Conservation (phyloP, 148 eudicot genomes). For the Cornus kousa region DNA sequence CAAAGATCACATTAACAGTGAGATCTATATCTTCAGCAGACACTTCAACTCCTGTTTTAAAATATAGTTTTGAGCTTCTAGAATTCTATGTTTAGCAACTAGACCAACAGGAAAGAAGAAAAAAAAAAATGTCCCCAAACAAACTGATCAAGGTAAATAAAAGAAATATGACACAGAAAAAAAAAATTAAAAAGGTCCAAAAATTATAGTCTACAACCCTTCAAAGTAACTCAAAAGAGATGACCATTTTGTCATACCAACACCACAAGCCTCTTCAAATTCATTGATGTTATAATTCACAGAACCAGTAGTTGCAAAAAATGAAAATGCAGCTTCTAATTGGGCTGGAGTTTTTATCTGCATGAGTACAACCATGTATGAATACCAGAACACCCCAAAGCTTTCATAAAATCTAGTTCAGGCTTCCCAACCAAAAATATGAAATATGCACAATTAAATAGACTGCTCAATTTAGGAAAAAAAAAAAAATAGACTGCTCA, state of each 20-base stretch:
- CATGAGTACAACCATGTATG: constrained; percentile 8
- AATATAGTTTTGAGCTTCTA: not conserved
- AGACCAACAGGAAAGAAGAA: not conserved
- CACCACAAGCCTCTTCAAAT: constrained; percentile 89
- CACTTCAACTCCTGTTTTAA: constrained; percentile 73
- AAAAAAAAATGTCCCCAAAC: not conserved
- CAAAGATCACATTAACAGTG: constrained; percentile 58
- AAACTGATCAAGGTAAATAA: not conserved
- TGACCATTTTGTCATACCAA: constrained; percentile 50
- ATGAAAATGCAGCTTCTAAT: constrained; percentile 85
- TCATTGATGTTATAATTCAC: constrained; percentile 51
- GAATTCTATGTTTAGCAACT: constrained; percentile 4
- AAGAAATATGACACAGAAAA: too few relatives aligned
- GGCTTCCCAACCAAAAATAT: not conserved
- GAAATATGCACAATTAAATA: not conserved
- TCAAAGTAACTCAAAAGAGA: not conserved
- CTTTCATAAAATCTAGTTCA: not conserved
- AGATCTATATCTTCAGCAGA: constrained; percentile 60
- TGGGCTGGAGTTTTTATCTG: constrained; percentile 93
- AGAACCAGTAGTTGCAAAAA: constrained; percentile 58
- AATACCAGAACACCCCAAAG: not conserved
- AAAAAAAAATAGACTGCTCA: not conserved
- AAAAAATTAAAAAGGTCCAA: too few relatives aligned
- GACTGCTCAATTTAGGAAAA: too few relatives aligned
- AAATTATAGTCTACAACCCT: too few relatives aligned